Evolutionary conservation across 768 basidiomycete species (phyloP).

Genomic region (Coprinellus micaceus): DNA sequence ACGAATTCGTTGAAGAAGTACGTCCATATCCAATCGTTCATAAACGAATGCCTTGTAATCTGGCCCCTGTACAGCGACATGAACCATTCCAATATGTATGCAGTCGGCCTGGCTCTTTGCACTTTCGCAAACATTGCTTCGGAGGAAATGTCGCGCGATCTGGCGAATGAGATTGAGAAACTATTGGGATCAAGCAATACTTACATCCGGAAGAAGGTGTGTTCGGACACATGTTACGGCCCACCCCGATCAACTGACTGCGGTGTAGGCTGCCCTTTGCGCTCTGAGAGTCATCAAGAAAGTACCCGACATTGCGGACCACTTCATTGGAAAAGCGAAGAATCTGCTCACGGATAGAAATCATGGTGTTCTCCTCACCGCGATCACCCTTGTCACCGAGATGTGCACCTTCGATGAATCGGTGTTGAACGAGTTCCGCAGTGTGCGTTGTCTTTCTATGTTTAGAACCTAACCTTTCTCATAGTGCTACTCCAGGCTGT

Average conservation of each 20-base stretch:
- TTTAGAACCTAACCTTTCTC: background rate
- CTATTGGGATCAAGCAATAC: slow-evolving; percentile 95
- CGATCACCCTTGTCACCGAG: slow-evolving; percentile 91
- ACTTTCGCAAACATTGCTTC: slow-evolving; percentile 99
- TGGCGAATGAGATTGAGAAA: slow-evolving; percentile 97
- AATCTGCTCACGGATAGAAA: slow-evolving; percentile 92
- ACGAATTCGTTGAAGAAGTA: slow-evolving; percentile 99
- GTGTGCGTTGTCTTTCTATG: slow-evolving; percentile 58
- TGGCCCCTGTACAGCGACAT: slow-evolving; percentile 68
- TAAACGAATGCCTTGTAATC: background rate
- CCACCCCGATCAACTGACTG: slow-evolving; percentile 8
- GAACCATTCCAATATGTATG: slow-evolving; percentile 99
- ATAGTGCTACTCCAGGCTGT: slow-evolving; percentile 59
- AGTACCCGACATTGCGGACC: slow-evolving; percentile 93
- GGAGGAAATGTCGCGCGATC: slow-evolving; percentile 98
- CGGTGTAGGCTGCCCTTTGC: slow-evolving; percentile 82
- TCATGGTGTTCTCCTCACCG: slow-evolving; percentile 92
- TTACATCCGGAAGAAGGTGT: slow-evolving; percentile 97
- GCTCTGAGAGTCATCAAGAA: slow-evolving; percentile 92
- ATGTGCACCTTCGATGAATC: slow-evolving; percentile 81
- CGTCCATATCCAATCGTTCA: slow-evolving; percentile 17
- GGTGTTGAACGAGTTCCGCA: slow-evolving; percentile 82
- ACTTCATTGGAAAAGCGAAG: slow-evolving; percentile 86
- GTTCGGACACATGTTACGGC: slow-evolving; percentile 14
- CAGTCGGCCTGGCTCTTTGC: slow-evolving; percentile 93